Base-by-base conservation (phyloP, 148 eudicot genomes). In the Rheum nobile region DNA sequence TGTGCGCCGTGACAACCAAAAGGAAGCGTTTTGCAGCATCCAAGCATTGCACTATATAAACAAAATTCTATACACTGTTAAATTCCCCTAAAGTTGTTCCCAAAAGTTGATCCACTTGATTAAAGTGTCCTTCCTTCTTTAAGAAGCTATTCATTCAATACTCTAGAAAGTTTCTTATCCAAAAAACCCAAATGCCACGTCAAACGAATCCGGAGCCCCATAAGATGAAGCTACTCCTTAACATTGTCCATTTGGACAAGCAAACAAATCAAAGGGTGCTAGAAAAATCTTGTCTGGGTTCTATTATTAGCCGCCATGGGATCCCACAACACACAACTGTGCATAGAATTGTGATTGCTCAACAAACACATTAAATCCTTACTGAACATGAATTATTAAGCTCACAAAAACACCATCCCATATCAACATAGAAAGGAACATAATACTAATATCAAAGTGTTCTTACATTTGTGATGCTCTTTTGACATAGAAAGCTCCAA, bases 401-500 rank as follows among this genome's bases (percentile, higher is more conserved):
- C 17, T 24, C 2, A 63, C 39, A 4, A 22, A 63, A 31, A 32
- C 21, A 6, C 21, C 39, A 65, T 32, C 5, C 70, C 70, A 17
- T 65, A 32, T 32, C 11, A 65, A 32, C 38, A 65, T 65, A 31
- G 4, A 48, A 21, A 55, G 26, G 31, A 41, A 29, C 9, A 24
- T 37, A 29, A 41, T 8, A 41, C 43, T 41, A 41, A 59, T 1
- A 47, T 5, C 9, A 47, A 19, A 28, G 28, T 46, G 10, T 24
- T 72, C 88, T 84, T 83, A 89, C 91, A 87, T 77, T 87, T 83
- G 71, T 89, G 89, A 21, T 80, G 88, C 71, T 78, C 84, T 67
- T 80, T 84, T 35, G 89, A 76, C 82, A 89, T 81, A 37, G 87
- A 85, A 80, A 89, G 94, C 91, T 84, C 94, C 31, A 87, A 59